Evolutionary conservation across 2,329 filamentous ascomycete species (phyloP).

Genomic region (Aureobasidium sp.): DNA sequence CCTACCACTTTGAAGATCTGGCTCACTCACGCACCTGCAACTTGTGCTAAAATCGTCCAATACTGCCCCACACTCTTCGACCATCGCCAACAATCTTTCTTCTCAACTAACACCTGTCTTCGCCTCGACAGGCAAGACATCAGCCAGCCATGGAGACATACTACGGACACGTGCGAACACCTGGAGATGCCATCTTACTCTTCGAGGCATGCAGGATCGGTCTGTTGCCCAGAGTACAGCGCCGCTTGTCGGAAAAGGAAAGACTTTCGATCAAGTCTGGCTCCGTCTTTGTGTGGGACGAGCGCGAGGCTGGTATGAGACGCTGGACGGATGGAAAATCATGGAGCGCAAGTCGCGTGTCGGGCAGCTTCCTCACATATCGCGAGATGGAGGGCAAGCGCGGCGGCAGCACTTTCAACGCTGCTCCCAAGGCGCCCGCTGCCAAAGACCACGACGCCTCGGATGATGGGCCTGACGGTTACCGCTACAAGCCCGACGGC

Average conservation of each 20-base stretch:
- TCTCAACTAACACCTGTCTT: not conserved
- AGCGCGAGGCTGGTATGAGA: slow-evolving; percentile 94
- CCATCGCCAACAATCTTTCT: not conserved
- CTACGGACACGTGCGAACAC: slow-evolving; percentile 88
- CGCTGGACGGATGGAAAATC: slow-evolving; percentile 98
- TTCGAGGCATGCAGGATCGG: slow-evolving; percentile 94
- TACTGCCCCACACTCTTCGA: not conserved
- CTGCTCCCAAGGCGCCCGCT: slow-evolving; percentile 36
- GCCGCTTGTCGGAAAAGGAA: slow-evolving; percentile 91
- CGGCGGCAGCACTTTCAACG: slow-evolving; percentile 59
- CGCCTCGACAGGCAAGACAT: not conserved
- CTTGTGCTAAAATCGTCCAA: not conserved
- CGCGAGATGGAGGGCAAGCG: slow-evolving; percentile 98
- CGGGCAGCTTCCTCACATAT: slow-evolving; percentile 94
- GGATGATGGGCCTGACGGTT: slow-evolving; percentile 74
- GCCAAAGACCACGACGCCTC: slow-evolving; percentile 55
- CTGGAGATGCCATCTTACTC: slow-evolving; percentile 92
- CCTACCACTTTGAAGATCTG: not conserved
- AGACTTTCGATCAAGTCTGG: slow-evolving; percentile 91
- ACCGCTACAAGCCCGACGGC: slow-evolving; percentile 90
- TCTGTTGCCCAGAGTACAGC: slow-evolving; percentile 81
- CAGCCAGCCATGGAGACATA: slow-evolving; percentile 79
- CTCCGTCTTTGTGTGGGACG: slow-evolving; percentile 99
- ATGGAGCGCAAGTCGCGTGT: slow-evolving; percentile 96
- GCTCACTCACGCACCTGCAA: not conserved